Evolutionary conservation across 2,329 filamentous ascomycete genomes (phyloP).

Genomic region (Phyllosticta citribraziliensis): DNA sequence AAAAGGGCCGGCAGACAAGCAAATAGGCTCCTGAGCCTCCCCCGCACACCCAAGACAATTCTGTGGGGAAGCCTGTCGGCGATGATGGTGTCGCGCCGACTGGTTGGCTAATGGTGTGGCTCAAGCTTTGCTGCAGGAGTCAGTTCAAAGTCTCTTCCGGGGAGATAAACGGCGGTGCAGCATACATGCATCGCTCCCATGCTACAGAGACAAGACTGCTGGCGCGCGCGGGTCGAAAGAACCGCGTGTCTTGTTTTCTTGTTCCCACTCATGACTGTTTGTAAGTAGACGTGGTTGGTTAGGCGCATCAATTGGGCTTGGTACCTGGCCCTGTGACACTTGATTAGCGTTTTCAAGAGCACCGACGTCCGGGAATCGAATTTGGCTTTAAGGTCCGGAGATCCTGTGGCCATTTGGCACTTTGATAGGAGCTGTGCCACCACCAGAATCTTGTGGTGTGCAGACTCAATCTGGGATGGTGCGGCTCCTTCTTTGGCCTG

Average conservation of each 20-base stretch:
- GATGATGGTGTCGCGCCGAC: neutral
- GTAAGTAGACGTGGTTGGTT: neutral
- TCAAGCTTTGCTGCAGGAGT: neutral
- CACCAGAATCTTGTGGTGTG: neutral
- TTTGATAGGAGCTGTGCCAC: neutral
- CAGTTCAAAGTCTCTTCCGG: neutral
- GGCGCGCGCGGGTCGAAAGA: neutral
- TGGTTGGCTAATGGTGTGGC: neutral
- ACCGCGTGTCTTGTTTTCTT: neutral
- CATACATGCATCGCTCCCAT: neutral
- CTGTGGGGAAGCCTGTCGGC: neutral
- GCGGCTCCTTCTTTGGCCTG: neutral
- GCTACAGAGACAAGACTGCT: neutral
- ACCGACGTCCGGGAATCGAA: neutral
- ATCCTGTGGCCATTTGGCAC: neutral
- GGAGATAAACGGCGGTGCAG: neutral
- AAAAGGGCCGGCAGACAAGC: neutral
- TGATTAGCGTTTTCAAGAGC: neutral
- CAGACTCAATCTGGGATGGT: neutral
- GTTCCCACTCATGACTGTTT: neutral
- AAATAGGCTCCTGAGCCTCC: neutral
- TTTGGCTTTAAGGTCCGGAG: neutral
- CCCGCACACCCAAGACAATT: neutral
- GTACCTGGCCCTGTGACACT: neutral
- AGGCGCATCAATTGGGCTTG: neutral